Base-by-base conservation (phyloP, 345 rosid species). In the Acer campestre region DNA sequence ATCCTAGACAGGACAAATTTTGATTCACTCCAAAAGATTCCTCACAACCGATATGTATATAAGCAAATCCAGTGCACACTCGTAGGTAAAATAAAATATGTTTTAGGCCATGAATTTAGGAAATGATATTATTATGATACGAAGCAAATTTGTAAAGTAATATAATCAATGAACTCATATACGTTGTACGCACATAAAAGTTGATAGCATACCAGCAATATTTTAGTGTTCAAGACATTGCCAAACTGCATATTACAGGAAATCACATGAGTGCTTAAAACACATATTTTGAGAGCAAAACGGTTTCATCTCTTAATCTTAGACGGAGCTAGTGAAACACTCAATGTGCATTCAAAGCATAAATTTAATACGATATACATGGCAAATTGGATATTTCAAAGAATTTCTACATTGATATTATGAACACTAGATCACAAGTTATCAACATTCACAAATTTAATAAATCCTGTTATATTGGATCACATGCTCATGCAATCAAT, bases 391-490 rank as follows among this genome's bases (percentile, higher is more conserved):
- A 35, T 8, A 8, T 51, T 29, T 35, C 11, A 48, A 14, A 75
- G 10, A 23, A 75, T 58, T 63, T 56, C 48, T 58, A 38, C 69
- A 71, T 31, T 67, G 17, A 76, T 71, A 65, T n/a, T 29, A 35
- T 63, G 38, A 46, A 68, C 61, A 73, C 23, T 17, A 61, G 7
- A 35, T 35, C 40, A 64, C 75, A 31, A 40, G 42, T 23, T 63
- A 29, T 68, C 55, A 56, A 59, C 17, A 55, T 63, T 42, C 65
- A 66, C 62, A 51, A 55, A 68, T 46, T 67, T 13, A 74, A 38
- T 42, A 71, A 74, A 69, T 44, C 23, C 11, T 14, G 29, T 40
- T 68, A 63, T 35, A 55, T 14, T 68, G 56, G 56, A 35, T 61
- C 76, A 35, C 25, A 16, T 67, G 22, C 35, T 13, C 23, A 18